A percentile compares a stretch with the other conserved stretches of the same genome.
Evolutionary conservation across 352 stramenopile species (phyloP).

Genomic region (Lagenidium giganteum): DNA sequence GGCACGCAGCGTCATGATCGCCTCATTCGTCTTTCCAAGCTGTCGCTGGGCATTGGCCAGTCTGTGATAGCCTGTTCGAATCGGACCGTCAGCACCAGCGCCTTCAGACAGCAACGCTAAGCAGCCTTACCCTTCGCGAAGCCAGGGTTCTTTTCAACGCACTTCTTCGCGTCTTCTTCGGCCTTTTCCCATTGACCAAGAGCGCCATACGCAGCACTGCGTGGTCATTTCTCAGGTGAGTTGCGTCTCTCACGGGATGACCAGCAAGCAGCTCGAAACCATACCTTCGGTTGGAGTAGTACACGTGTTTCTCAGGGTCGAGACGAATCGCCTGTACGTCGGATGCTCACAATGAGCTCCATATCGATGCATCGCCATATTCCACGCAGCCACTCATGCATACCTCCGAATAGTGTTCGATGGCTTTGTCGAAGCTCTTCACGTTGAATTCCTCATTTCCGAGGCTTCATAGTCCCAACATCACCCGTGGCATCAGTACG

Average conservation of each 20-base stretch:
- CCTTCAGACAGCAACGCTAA: too few species aligned
- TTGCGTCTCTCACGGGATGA: background rate
- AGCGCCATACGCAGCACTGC: conserved; percentile 67
- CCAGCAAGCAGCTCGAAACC: background rate
- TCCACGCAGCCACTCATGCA: background rate
- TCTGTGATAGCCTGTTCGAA: conserved; percentile 43
- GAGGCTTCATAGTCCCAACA: conserved; percentile 23
- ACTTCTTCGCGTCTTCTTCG: conserved; percentile 67
- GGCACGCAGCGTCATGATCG: conserved; percentile 57
- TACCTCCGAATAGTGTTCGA: conserved; percentile 77
- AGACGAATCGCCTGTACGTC: conserved; percentile 63
- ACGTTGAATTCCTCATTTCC: conserved; percentile 84
- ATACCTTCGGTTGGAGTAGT: conserved; percentile 81
- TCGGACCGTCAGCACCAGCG: too few species aligned
- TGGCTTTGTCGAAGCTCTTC: conserved; percentile 80
- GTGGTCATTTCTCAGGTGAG: background rate
- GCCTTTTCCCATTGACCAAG: conserved; percentile 64
- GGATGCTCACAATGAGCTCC: background rate
- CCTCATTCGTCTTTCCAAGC: conserved; percentile 59
- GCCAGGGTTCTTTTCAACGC: conserved; percentile 58
- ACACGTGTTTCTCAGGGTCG: conserved; percentile 70
- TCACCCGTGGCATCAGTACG: background rate
- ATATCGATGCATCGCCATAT: background rate
- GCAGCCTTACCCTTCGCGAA: conserved; percentile 54
- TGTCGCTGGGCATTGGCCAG: conserved; percentile 80